These are phyloP conservation scores for Orbilia blumenaviensis DNA, from an alignment of 2,329 filamentous ascomycete species.

Conservation along the genomic window DNA sequence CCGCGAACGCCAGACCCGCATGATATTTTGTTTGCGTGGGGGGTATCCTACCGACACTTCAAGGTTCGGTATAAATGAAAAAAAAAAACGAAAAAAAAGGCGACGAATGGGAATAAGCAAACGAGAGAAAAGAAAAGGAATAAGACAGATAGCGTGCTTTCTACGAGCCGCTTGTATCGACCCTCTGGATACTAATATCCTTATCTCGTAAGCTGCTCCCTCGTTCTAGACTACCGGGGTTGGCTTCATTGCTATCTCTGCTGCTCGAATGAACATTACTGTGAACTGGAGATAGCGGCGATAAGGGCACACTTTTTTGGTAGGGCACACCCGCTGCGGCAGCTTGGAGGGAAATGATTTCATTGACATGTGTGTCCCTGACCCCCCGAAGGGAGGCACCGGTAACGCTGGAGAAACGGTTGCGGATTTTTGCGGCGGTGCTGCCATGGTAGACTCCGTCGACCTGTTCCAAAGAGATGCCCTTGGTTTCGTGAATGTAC, in stretches of 20 bases:
- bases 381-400: conserved; percentile 41
- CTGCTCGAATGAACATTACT: conserved; percentile 15
- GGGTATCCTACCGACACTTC: conserved; percentile 46
- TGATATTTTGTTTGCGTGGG: conserved; percentile 28
- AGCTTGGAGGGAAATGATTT: conserved; percentile 48
- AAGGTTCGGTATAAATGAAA: conserved; percentile 25
- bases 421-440: conserved; percentile 53
- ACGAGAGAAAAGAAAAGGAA: not conserved
- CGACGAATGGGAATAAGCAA: not conserved
- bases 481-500: conserved; percentile 75
- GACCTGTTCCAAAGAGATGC: conserved; percentile 79
- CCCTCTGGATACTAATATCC: conserved; percentile 30
- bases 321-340: conserved; percentile 35
- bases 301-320: not conserved
- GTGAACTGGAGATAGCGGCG: conserved; percentile 40
- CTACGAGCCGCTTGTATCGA: conserved; percentile 50
- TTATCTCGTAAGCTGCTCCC: not conserved
- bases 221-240: conserved; percentile 23
- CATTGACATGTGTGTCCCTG: conserved; percentile 50
- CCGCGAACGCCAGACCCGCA: conserved; percentile 42
- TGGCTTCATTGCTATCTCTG: conserved; percentile 23
- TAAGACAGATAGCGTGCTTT: not conserved
- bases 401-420: conserved; percentile 52
- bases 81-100: conserved; percentile 13
- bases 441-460: conserved; percentile 62